Percentiles rank a stretch among this genome's conserved stretches.
phyloP scores from a whole-genome alignment of 441 rosid genomes.

The Brassica hybrid region DNA sequence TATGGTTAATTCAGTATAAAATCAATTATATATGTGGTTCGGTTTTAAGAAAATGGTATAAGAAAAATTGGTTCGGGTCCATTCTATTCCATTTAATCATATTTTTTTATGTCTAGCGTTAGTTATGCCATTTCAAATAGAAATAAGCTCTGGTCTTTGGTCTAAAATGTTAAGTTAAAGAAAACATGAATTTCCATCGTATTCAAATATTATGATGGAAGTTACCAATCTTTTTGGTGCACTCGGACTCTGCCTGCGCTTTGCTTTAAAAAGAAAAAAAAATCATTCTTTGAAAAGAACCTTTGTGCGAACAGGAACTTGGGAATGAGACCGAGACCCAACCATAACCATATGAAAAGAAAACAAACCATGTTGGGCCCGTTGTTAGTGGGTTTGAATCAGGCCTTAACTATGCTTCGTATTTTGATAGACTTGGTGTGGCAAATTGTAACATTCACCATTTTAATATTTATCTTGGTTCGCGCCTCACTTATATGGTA shows the following conservation, averaged over 20 bases:
- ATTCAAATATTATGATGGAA: conserved; percentile 5
- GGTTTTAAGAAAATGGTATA: neutral
- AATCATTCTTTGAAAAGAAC: neutral
- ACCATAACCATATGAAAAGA: neutral
- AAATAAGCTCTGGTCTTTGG: neutral
- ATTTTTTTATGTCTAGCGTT: neutral
- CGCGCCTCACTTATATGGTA: neutral
- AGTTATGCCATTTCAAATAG: neutral
- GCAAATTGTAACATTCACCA: neutral
- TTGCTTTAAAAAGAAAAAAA: neutral
- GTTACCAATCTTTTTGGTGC: conserved; percentile 19
- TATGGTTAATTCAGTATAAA: neutral
- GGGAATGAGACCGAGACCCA: neutral
- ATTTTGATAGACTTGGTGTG: neutral
- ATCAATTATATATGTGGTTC: neutral
- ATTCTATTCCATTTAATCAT: neutral
- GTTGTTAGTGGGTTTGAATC: conserved; percentile 19
- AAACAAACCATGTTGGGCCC: neutral
- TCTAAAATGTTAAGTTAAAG: conserved; percentile 5
- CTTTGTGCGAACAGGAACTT: no score
- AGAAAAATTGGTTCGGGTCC: neutral
- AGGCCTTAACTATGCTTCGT: neutral
- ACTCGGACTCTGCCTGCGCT: neutral
- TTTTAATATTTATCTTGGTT: neutral
- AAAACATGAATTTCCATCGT: conserved; percentile 7